phyloP scores from a whole-genome alignment of 2,329 filamentous ascomycete genomes.

The Verruconis gallopava region DNA sequence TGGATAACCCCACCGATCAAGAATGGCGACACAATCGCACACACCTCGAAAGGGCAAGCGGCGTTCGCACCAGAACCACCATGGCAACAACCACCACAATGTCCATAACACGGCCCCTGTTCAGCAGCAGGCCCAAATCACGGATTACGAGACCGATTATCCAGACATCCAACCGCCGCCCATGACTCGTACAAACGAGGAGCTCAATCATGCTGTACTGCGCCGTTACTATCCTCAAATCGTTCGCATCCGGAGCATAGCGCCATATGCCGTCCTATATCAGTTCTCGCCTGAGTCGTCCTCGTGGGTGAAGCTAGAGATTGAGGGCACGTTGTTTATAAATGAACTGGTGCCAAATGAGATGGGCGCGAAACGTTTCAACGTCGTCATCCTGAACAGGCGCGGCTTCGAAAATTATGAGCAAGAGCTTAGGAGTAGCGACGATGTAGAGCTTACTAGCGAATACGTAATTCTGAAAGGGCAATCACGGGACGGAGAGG shows the following conservation, averaged over 20 bases:
- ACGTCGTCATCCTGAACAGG: constrained; percentile 34
- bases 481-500: constrained; percentile 16
- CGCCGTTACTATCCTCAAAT: constrained; percentile 69
- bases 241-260: constrained; percentile 60
- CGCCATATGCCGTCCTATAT: constrained; percentile 79
- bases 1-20: too few species aligned
- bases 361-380: constrained; percentile 26
- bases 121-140: constrained; percentile 13
- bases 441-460: constrained; percentile 36
- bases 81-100: constrained; percentile 9
- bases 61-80: constrained; percentile 4
- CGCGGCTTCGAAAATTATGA: constrained; percentile 36
- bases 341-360: constrained; percentile 44
- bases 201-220: constrained; percentile 78
- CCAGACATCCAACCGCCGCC: background rate
- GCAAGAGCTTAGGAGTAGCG: constrained; percentile 28
- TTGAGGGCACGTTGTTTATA: constrained; percentile 83
- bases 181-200: constrained; percentile 53
- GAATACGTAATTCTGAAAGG: constrained; percentile 47
- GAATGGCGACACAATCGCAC: too few species aligned
- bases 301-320: constrained; percentile 71
- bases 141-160: constrained; percentile 53
- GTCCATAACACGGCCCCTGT: constrained; percentile 6
- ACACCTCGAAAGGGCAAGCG: constrained; percentile 1
- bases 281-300: constrained; percentile 52